phyloP scores from a whole-genome alignment of 768 basidiomycete genomes.

The Lanmaoa rubissima region DNA sequence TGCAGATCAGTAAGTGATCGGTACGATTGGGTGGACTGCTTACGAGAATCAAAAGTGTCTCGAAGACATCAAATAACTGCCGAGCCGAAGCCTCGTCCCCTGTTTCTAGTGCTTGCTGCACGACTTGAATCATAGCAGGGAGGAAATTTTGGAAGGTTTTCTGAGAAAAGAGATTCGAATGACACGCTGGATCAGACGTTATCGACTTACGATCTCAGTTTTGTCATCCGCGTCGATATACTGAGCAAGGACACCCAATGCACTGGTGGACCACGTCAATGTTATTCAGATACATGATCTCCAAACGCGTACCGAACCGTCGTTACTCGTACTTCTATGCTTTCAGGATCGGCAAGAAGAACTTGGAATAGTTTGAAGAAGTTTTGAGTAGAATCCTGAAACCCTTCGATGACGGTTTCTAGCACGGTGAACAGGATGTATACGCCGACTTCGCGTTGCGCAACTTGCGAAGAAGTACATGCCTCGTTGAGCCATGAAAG shows the following conservation, averaged over 20 bases:
- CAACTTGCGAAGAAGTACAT: slow-evolving; percentile 60
- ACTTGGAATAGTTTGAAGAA: slow-evolving; percentile 79
- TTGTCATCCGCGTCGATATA: slow-evolving; percentile 90
- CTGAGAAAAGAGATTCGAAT: slow-evolving; percentile 36
- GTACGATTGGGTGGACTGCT: slow-evolving; percentile 22
- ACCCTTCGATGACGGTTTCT: slow-evolving; percentile 88
- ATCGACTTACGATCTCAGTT: slow-evolving; percentile 66
- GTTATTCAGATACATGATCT: neutral
- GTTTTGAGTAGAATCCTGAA: slow-evolving; percentile 68
- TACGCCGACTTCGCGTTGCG: slow-evolving; percentile 88
- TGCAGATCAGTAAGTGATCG: slow-evolving; percentile 2
- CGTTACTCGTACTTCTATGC: slow-evolving; percentile 85
- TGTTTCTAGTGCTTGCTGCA: slow-evolving; percentile 77
- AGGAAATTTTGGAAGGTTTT: slow-evolving; percentile 85
- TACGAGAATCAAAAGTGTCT: slow-evolving; percentile 91
- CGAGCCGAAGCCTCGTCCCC: slow-evolving; percentile 81
- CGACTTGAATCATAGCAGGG: slow-evolving; percentile 84
- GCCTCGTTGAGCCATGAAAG: slow-evolving; percentile 84
- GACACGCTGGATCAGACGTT: neutral
- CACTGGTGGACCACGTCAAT: slow-evolving; percentile 39
- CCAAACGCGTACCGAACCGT: slow-evolving; percentile 62
- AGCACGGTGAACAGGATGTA: slow-evolving; percentile 90
- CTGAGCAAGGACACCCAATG: slow-evolving; percentile 90
- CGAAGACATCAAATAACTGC: slow-evolving; percentile 92
- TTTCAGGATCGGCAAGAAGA: slow-evolving; percentile 79